Conservation (phyloP, 1,284 basidiomycete genomes). For the Ceratobasidium sp. region DNA sequence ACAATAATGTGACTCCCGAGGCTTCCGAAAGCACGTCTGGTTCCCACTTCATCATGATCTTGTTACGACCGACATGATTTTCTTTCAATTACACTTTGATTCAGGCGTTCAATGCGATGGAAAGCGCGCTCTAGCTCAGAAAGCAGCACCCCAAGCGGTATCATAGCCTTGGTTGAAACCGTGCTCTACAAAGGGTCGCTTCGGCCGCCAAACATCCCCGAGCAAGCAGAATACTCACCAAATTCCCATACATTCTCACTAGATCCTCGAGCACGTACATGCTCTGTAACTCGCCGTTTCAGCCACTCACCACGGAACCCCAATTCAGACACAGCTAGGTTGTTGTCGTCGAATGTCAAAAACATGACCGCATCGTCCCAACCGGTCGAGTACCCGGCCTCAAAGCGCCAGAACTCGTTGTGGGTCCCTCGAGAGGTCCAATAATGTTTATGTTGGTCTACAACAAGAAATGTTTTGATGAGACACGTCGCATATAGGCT, state of each 20-base stretch:
- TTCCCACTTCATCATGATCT: not conserved
- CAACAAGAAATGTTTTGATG: constrained; percentile 4
- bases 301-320: constrained; percentile 69
- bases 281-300: constrained; percentile 59
- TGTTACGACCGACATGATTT: not conserved
- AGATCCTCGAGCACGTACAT: constrained; percentile 55
- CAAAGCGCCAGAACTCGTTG: constrained; percentile 71
- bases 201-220: constrained; percentile 45
- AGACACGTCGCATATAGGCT: not conserved
- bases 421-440: constrained; percentile 61
- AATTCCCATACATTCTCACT: constrained; percentile 66
- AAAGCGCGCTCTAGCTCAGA: not conserved
- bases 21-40: not conserved
- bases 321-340: constrained; percentile 58
- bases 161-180: constrained; percentile 61
- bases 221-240: constrained; percentile 54
- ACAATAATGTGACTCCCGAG: too few relatives aligned
- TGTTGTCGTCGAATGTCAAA: constrained; percentile 50
- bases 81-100: not conserved
- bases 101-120: not conserved
- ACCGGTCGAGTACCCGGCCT: constrained; percentile 67
- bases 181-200: constrained; percentile 54
- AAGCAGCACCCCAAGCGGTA: constrained; percentile 48
- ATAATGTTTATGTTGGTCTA: constrained; percentile 63
- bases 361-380: constrained; percentile 76